Base-by-base conservation (phyloP, 352 stramenopile genomes). In the Pythium scleroteichum region DNA sequence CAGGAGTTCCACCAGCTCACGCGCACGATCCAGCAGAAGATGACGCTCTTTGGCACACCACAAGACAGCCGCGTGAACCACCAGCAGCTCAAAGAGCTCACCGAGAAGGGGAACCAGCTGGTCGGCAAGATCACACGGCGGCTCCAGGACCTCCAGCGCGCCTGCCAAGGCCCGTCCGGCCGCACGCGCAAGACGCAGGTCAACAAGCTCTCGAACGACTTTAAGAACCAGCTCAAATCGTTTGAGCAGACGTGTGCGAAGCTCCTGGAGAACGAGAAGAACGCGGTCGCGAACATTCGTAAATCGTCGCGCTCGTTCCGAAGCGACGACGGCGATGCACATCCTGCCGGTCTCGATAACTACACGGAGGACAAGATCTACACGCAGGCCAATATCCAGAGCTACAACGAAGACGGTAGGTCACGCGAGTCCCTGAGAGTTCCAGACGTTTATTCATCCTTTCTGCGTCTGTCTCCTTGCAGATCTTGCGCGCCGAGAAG, bases 351-450 rank as follows among this genome's bases (percentile, higher is more conserved):
- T 10, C 40, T 79, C 4, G 51, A 44, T 29, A 66, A 73, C 55
- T 79, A 76, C 59, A 74, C 42, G 44, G 71, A 79, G 39, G 67
- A 79, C 53, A 64, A 73, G 58, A 68, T 79, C 50, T 79, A 79
- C 50, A 54, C 68, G 23, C 67, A 79, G 48, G 71, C 71, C 23
- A 69, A 72, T 42, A 59, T 79, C 16, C 61, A 59, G 17, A 58
- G 53, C 33, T 79, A 79, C 59, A 65, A 79, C 46, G 71, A 79
- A 69, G 71, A 79, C 42, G 71, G 64, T 72, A 32, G 16, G 64
- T 56, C 17, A 9, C 35, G 4, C 20, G 22, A 6, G 19, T 45
- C 5, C 22, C 1, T 9, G 17, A 22, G 7, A 14, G 33, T 52
- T 29, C 27, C 4, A 16, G 12, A 23, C 9, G 10, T 33, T 54